Base-by-base conservation (phyloP, 148 eudicot species). In the Camellia sinensis region DNA sequence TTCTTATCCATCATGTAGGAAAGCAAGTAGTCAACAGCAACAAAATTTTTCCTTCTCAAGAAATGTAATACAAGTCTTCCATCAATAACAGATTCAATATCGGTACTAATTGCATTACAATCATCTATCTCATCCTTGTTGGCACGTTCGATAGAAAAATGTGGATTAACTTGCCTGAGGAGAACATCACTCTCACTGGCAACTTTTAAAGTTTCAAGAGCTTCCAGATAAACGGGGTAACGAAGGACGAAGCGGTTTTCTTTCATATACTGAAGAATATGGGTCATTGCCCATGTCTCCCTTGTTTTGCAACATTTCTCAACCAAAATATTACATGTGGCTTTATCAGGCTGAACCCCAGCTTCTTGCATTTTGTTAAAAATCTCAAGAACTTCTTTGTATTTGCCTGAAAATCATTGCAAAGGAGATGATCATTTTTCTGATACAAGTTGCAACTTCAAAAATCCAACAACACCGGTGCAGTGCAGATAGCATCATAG, bases 301-400 rank as follows among this genome's bases (percentile, higher is more conserved):
- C 88, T 83, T 63, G 82, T 82, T 79, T 83, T 91, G 85, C 94
- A 84, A 73, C 88, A 92, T 52, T 87, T 87, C 78, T 91, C 92
- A 64, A 92, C 85, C 86, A 94, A 75, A 79, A 92, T 94, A 81
- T 94, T 94, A 85, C 98, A 94, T 45, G 93, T 82, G 48, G 98
- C 93, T 85, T 94, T 94, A 82, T 94, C 98, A 78, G 98, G 98
- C 59, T 78, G 90, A 57, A 86, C 91, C 46, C 91, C 92, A 66
- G 93, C 89, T 21, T 90, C 97, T 88, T 89, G 94, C 98, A 91
- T 92, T 84, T 85, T 92, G 76, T 65, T 71, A 68, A 94, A 92
- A 63, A 94, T 86, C 81, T 89, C 93, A 64, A 94, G 67, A 77
- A 88, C 92, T 82, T 88, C 87, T 73, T 78, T 70, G 81, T 77